phyloP scores from a whole-genome alignment of 2,329 filamentous ascomycete species.

The Cryphonectria radicalis region DNA sequence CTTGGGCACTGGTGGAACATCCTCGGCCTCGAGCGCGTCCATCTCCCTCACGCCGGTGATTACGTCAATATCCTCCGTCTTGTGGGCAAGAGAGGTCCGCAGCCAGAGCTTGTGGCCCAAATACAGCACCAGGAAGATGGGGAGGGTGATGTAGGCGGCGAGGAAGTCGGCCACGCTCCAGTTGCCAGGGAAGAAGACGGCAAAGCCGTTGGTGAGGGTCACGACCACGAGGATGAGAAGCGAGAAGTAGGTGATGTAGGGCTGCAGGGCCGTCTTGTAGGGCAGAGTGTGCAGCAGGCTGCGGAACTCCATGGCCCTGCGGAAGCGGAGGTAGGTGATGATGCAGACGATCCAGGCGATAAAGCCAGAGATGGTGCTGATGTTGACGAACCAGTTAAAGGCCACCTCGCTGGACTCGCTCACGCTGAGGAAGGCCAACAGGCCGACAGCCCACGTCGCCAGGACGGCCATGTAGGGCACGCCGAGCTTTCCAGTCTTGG shows the following conservation, averaged over 20 bases:
- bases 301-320: conserved; percentile 57
- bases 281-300: conserved; percentile 55
- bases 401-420: conserved; percentile 65
- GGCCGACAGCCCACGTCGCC: conserved; percentile 61
- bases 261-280: conserved; percentile 57
- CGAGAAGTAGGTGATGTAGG: conserved; percentile 67
- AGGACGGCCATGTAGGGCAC: conserved; percentile 62
- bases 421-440: conserved; percentile 72
- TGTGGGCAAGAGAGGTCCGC: conserved; percentile 49
- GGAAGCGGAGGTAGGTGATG: conserved; percentile 64
- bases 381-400: conserved; percentile 73
- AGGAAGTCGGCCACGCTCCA: conserved; percentile 69
- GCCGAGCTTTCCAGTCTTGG: conserved; percentile 62
- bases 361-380: conserved; percentile 66
- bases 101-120: conserved; percentile 61
- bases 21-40: conserved; percentile 58
- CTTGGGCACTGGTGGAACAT: conserved; percentile 51
- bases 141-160: conserved; percentile 67
- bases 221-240: conserved; percentile 64
- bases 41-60: conserved; percentile 65
- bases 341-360: conserved; percentile 65
- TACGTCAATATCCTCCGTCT: conserved; percentile 57
- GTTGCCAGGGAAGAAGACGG: conserved; percentile 69
- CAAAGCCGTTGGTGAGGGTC: conserved; percentile 76
- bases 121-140: conserved; percentile 64